Base-by-base conservation (phyloP, 768 basidiomycete genomes). In the Hericium coralloides region DNA sequence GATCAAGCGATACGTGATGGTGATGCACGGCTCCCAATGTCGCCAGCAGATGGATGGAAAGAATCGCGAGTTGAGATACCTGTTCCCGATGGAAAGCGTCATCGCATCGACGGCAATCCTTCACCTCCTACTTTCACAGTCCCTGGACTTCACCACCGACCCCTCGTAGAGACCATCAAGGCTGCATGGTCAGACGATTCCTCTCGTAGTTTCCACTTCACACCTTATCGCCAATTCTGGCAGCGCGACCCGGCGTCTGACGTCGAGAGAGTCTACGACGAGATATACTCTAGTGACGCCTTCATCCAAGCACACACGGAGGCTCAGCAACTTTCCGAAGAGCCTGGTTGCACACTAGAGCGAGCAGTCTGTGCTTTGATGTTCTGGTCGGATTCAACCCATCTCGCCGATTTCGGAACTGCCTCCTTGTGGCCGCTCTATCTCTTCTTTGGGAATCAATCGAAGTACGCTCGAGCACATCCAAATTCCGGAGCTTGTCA, bases 101-200 rank as follows among this genome's bases (percentile, higher is more conserved):
- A 49, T 17, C 10, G 49, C 47, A 17, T 2, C 12, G 2, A 60
- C 61, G 0, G 70, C 73, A 53, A 62, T 20, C 0, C 59, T 58
- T 17, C 26, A 26, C 70, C 72, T 4, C 72, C 70, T 0, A 53
- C 55, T 2, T 68, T 73, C 45, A 53, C 63, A 10, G 64, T 77
- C 0, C 39, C 51, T 1, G 68, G 67, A 9, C 38, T 76, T 2
- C 60, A 61, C 43, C 63, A 71, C 38, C 67, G 69, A 0, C 53
- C 52, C 0, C 55, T 73, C 4, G 49, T 65, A 2, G 60, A 65
- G 4, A 62, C 72, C 15, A 64, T 72, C 38, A 63, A 61, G 20
- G 52, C 59, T 2, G 62, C 65, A n/a, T 61, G 39, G 20, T 14
- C 52, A 15, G 50, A 56, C 2, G 14, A 41, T 14, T n/a, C 17